Percentiles rank a stretch among this genome's conserved stretches.
These are phyloP conservation scores for Pittosporum tobira DNA, from an alignment of 129 eudicot genomes.

Conservation along the genomic window DNA sequence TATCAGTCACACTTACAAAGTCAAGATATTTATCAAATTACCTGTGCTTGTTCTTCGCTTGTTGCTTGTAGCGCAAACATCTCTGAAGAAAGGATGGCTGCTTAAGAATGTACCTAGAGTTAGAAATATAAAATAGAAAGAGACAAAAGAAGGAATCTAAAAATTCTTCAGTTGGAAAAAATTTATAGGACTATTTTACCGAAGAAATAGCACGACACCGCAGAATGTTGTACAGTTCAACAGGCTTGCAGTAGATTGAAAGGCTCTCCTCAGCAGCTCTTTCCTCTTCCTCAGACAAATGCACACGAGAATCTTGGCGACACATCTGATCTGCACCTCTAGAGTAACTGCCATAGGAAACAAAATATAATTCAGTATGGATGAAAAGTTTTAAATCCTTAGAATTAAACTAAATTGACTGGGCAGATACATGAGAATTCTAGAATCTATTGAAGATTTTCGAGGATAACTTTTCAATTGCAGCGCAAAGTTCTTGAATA, in stretches of 20 bases:
- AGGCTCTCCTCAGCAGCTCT: conserved; percentile 84
- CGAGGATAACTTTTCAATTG: too few relatives aligned
- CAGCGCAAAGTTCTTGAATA: too few relatives aligned
- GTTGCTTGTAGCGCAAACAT: conserved; percentile 69
- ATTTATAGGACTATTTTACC: too few relatives aligned
- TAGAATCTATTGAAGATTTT: too few relatives aligned
- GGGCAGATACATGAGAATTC: too few relatives aligned
- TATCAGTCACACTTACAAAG: not conserved
- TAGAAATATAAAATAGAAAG: conserved; percentile 16
- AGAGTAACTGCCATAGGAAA: conserved; percentile 56
- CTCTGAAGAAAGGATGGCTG: conserved; percentile 85
- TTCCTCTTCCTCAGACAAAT: conserved; percentile 76
- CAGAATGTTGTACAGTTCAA: conserved; percentile 90
- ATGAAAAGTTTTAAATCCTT: too few relatives aligned
- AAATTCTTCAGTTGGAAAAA: not conserved
- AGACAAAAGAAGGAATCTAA: not conserved
- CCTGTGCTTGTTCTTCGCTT: conserved; percentile 64
- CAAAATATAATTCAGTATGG: conserved; percentile 1
- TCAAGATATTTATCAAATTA: not conserved
- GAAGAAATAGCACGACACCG: conserved; percentile 46
- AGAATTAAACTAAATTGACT: too few relatives aligned
- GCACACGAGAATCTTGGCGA: conserved; percentile 65
- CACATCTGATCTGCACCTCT: conserved; percentile 77
- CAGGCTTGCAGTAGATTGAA: conserved; percentile 80
- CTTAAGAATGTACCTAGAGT: conserved; percentile 23